Conservation (phyloP, 2,329 filamentous ascomycete genomes). For the Escovopsis sp. region DNA sequence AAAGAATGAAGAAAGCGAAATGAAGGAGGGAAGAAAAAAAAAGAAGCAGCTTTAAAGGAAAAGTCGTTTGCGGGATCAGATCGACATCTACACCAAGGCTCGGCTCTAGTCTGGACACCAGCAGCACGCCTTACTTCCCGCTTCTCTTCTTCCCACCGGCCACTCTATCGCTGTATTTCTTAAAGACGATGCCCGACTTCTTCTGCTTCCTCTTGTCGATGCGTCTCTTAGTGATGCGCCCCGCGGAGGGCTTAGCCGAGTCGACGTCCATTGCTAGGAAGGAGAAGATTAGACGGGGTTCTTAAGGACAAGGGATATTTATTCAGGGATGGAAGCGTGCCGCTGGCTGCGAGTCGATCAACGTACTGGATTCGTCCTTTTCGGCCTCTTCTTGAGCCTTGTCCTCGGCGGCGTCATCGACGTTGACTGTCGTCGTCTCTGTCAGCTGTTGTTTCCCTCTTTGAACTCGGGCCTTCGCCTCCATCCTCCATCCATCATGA, state of each 20-base stretch:
- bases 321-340: too few species aligned
- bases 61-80: slow-evolving; percentile 5
- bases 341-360: not conserved
- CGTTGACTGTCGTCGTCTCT: not conserved
- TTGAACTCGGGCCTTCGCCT: not conserved
- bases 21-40: not conserved
- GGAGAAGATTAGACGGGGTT: not conserved
- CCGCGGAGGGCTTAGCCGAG: slow-evolving; percentile 23
- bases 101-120: too few species aligned
- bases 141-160: slow-evolving; percentile 28
- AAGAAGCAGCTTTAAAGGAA: slow-evolving; percentile 1
- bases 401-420: slow-evolving; percentile 15
- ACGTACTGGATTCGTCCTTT: slow-evolving; percentile 13
- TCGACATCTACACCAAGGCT: slow-evolving; percentile 1
- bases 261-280: slow-evolving; percentile 43
- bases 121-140: slow-evolving; percentile 3
- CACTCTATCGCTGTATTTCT: slow-evolving; percentile 39
- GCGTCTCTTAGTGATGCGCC: slow-evolving; percentile 31
- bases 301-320: too few species aligned
- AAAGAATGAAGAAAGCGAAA: not conserved
- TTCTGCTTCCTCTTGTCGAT: slow-evolving; percentile 43
- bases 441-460: not conserved
- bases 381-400: slow-evolving; percentile 16
- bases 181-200: slow-evolving; percentile 44
- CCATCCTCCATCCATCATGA: not conserved